A percentile compares a stretch with the other conserved stretches of the same genome.
phyloP scores from a whole-genome alignment of 2,329 filamentous ascomycete genomes.

The Aureobasidium pullulans region DNA sequence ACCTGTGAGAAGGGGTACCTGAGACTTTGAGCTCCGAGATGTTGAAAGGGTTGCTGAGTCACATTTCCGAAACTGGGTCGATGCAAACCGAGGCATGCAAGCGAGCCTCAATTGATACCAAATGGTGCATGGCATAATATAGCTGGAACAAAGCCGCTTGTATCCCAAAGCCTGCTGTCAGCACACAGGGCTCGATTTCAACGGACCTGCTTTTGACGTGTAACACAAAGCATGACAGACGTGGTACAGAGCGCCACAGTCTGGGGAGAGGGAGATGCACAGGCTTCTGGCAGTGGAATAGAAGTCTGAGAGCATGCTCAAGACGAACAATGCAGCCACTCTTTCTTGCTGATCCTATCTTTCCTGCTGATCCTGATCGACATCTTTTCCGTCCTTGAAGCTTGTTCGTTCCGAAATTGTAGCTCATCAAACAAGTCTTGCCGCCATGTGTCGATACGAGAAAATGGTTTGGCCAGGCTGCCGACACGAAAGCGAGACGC shows the following conservation, averaged over 20 bases:
- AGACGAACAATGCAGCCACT: neutral
- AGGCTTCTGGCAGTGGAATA: neutral
- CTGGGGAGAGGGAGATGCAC: neutral
- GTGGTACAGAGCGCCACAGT: slow-evolving; percentile 6
- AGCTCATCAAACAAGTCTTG: neutral
- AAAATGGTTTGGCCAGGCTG: slow-evolving; percentile 10
- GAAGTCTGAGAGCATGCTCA: neutral
- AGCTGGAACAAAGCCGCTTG: neutral
- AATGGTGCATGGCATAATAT: neutral
- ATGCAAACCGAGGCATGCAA: neutral
- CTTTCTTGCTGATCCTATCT: neutral
- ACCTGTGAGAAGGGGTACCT: neutral
- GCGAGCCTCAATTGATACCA: neutral
- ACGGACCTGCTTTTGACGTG: slow-evolving; percentile 6
- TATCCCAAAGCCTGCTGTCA: neutral
- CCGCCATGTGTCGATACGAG: slow-evolving; percentile 6
- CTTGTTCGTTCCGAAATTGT: neutral
- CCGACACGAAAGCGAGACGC: neutral
- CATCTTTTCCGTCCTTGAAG: neutral
- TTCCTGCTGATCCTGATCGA: neutral
- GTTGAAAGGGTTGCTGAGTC: neutral
- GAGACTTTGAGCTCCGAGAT: neutral
- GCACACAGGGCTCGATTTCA: neutral
- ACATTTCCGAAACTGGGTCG: neutral
- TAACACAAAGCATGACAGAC: neutral